A percentile compares a stretch with the other conserved stretches of the same genome.
phyloP scores from a whole-genome alignment of 2,329 filamentous ascomycete genomes.

The Neopestalotiopsis sp. region DNA sequence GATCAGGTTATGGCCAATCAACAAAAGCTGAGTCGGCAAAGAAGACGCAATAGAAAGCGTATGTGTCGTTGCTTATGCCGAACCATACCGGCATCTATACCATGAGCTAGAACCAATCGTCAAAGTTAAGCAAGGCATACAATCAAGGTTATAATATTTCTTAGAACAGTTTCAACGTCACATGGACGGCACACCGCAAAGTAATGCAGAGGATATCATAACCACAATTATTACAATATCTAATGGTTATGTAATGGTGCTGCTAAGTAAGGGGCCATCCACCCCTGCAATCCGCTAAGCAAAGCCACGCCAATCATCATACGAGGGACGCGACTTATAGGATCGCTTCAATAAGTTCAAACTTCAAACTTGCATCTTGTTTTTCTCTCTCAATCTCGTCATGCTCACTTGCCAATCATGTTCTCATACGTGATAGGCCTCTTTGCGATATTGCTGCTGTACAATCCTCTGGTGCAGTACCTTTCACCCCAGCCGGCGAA shows the following conservation, averaged over 20 bases:
- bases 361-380: conserved; percentile 8
- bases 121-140: too few species aligned
- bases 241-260: conserved; percentile 12
- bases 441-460: conserved; percentile 48
- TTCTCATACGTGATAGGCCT: conserved; percentile 51
- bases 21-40: conserved; percentile 23
- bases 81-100: too few species aligned
- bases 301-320: conserved; percentile 15
- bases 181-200: too few species aligned
- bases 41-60: conserved; percentile 32
- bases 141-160: too few species aligned
- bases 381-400: conserved; percentile 8
- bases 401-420: conserved; percentile 36
- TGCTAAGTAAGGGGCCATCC: neutral
- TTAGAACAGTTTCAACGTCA: too few species aligned
- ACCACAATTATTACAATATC: neutral
- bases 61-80: neutral
- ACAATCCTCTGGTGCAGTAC: conserved; percentile 48
- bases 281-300: conserved; percentile 10
- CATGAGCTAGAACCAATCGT: too few species aligned
- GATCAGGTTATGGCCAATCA: conserved; percentile 37
- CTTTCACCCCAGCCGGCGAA: conserved; percentile 36
- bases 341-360: conserved; percentile 12
- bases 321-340: conserved; percentile 9
- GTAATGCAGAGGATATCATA: neutral